Percentiles rank a stretch among this genome's conserved stretches.
Conservation (phyloP, 2,329 filamentous ascomycete species). For the Hymenoscyphus infarciens region DNA sequence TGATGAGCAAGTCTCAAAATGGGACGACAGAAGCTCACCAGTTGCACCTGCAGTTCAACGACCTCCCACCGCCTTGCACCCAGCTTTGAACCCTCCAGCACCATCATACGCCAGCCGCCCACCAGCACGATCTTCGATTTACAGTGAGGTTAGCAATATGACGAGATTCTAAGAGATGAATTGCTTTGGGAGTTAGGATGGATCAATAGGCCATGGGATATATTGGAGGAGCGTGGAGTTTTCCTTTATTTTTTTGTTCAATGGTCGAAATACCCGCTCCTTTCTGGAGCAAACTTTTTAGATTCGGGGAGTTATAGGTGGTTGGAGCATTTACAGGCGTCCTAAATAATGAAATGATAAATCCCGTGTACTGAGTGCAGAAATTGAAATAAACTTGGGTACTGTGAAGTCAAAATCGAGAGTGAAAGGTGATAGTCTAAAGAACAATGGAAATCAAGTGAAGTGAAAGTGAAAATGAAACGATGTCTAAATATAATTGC, state of each 20-base stretch:
- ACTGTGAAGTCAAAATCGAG: too few species aligned
- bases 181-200: neutral
- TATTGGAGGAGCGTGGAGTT: neutral
- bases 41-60: slow-evolving; percentile 53
- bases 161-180: slow-evolving; percentile 24
- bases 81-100: slow-evolving; percentile 39
- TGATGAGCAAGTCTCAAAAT: slow-evolving; percentile 48
- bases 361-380: neutral
- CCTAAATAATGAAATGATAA: neutral
- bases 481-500: neutral
- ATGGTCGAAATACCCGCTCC: slow-evolving; percentile 29
- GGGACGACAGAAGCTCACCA: slow-evolving; percentile 38
- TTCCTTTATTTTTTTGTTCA: neutral
- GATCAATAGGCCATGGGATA: slow-evolving; percentile 3
- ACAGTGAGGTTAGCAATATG: slow-evolving; percentile 30
- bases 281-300: slow-evolving; percentile 20
- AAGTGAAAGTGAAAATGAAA: neutral
- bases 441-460: too few species aligned
- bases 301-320: slow-evolving; percentile 14
- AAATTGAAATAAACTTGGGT: too few species aligned
- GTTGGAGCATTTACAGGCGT: neutral
- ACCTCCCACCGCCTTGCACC: slow-evolving; percentile 57
- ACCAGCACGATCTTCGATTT: slow-evolving; percentile 42
- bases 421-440: too few species aligned
- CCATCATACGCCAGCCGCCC: slow-evolving; percentile 38